Percentiles rank a stretch among this genome's conserved stretches.
Evolutionary conservation across 1,139 yeast species (phyloP).

Genomic region (Hemisphaericaspora subhashii): DNA sequence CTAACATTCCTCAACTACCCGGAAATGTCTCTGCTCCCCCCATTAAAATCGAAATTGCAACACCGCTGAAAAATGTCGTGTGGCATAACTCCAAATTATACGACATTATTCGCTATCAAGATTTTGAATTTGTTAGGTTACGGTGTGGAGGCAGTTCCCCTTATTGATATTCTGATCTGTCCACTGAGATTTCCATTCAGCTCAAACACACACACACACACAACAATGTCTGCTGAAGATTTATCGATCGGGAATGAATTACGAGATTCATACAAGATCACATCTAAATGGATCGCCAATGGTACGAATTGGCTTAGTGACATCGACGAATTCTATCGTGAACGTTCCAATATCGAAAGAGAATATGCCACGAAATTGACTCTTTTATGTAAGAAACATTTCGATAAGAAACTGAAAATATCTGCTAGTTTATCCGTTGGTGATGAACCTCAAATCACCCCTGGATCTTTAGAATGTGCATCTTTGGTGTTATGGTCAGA

Average conservation of each 20-base stretch:
- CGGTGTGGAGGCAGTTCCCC: too few species aligned
- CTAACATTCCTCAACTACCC: too few species aligned
- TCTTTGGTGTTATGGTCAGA: slow-evolving; percentile 95
- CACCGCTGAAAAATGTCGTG: too few species aligned
- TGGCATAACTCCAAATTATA: too few species aligned
- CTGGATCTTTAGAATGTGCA: slow-evolving; percentile 92
- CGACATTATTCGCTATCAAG: too few species aligned
- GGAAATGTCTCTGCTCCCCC: too few species aligned
- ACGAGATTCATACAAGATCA: slow-evolving; percentile 75
- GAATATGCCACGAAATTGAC: slow-evolving; percentile 76
- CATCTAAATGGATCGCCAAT: slow-evolving; percentile 72
- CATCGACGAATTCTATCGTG: slow-evolving; percentile 79
- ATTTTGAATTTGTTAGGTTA: too few species aligned
- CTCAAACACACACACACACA: neutral
- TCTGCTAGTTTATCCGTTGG: slow-evolving; percentile 82
- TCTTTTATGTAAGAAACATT: slow-evolving; percentile 64
- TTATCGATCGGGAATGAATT: slow-evolving; percentile 64
- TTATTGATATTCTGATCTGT: neutral
- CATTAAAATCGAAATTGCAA: too few species aligned
- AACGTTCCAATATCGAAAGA: slow-evolving; percentile 75
- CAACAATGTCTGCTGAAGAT: slow-evolving; percentile 13
- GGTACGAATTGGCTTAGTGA: slow-evolving; percentile 78
- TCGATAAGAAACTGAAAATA: slow-evolving; percentile 72
- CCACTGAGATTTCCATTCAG: too few species aligned
- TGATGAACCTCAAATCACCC: slow-evolving; percentile 85